phyloP scores from a whole-genome alignment of 768 basidiomycete genomes.

The Lyophyllum decastes region DNA sequence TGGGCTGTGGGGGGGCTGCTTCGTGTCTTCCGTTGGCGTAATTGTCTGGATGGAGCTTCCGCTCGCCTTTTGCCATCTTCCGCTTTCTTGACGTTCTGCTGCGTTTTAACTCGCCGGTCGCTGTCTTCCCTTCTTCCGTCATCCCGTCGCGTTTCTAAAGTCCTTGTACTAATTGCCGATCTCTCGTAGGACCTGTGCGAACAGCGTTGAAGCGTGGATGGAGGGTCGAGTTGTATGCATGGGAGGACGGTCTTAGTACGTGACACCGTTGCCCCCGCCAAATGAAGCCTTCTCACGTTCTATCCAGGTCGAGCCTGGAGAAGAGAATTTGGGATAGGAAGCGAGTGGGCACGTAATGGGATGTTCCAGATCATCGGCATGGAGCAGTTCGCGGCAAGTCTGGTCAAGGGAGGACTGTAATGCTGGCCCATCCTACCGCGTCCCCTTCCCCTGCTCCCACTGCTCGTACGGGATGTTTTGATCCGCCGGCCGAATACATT shows the following conservation, averaged over 20 bases:
- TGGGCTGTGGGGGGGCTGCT: no score
- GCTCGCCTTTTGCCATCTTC: no score
- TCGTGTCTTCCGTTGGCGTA: no score
- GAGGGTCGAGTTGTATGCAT: conserved; percentile 94
- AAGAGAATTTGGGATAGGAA: conserved; percentile 65
- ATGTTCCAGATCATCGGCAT: conserved; percentile 61
- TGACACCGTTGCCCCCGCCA: neutral
- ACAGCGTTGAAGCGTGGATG: conserved; percentile 88
- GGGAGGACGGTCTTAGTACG: conserved; percentile 80
- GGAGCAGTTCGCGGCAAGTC: conserved; percentile 65
- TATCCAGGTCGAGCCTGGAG: conserved; percentile 62
- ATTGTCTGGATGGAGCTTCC: no score
- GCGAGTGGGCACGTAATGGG: conserved; percentile 48
- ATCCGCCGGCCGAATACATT: neutral
- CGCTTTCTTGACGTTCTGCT: no score
- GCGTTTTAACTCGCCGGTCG: no score
- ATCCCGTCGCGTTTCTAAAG: neutral
- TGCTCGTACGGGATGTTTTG: neutral
- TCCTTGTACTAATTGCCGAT: neutral
- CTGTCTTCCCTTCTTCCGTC: no score
- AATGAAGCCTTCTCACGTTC: neutral
- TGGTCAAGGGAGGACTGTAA: conserved; percentile 42
- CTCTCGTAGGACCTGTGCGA: conserved; percentile 62
- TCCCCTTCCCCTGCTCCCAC: neutral
- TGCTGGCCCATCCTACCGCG: neutral